Evolutionary conservation across 306 rosid genomes (phyloP), one percentile per base, ranked within the genome.

Genomic region (Vigna nakashimae): DNA sequence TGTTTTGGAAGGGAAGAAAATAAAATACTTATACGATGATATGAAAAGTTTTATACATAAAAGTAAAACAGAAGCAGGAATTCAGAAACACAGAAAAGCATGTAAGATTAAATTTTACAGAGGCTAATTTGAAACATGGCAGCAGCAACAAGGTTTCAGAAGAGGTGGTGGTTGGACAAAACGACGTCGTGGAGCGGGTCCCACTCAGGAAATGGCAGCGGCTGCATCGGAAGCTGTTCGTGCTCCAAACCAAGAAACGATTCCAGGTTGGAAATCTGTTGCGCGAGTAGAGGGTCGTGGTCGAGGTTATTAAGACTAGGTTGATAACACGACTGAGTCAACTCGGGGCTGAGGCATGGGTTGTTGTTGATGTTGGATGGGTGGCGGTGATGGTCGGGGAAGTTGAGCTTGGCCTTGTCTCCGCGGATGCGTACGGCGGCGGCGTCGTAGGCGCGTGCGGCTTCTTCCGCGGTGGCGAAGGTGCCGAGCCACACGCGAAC

Each of bases 401-500:
- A 92, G 74, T 95, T 95, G 82, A 92, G 98, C 72, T 95, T 95
- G 77, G 98, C 98, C 82, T 95, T 95, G 72, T 86, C 84, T 2
- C 98, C 98, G 6, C 97, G 92, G 84, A 95, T 92, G 71, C 97
- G 86, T 74, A 42, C 82, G 66, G 98, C 98, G 5, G 98, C 98
- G 13, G 60, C 43, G 48, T 95, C 98, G 58, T 95, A 95, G 24
- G 98, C 98, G 17, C 60, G 59, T 20, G 98, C 98, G 0, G 98
- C 98, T 49, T 94, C 93, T 62, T 90, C 90, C 3, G 97, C 88
- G 0, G 97, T 90, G 89, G 73, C 71, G 86, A 80, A 95, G 7
- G 98, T 95, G 1, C 98, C 98, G 7, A 95, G 97, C 98, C 98
- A 95, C 17, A 92, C 96, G 0, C 98, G 90, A 50, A 88, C 86